phyloP scores from a whole-genome alignment of 768 basidiomycete species.

The Suillus spraguei region DNA sequence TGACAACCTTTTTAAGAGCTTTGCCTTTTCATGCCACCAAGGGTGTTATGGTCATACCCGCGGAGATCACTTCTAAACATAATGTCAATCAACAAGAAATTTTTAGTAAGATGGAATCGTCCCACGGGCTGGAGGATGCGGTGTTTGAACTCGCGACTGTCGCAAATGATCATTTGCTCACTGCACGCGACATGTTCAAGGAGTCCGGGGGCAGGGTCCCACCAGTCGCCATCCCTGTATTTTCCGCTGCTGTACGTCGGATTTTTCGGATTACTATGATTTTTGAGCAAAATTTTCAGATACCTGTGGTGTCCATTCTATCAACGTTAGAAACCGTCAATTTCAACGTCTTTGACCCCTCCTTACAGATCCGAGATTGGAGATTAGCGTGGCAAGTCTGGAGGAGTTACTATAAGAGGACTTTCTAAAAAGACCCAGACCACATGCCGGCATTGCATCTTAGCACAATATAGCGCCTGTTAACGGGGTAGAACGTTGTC shows the following conservation, averaged over 20 bases:
- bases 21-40: slow-evolving; percentile 77
- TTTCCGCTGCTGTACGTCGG: slow-evolving; percentile 67
- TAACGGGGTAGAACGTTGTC: slow-evolving; percentile 8
- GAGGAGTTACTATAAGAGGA: slow-evolving; percentile 50
- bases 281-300: slow-evolving; percentile 40
- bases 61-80: slow-evolving; percentile 79
- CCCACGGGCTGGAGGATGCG: slow-evolving; percentile 70
- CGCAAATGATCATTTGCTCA: slow-evolving; percentile 79
- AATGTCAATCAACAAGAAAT: slow-evolving; percentile 81
- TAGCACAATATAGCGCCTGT: slow-evolving; percentile 12
- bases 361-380: slow-evolving; percentile 71
- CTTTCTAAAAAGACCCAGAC: slow-evolving; percentile 26
- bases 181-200: slow-evolving; percentile 71
- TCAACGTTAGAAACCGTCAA: slow-evolving; percentile 63
- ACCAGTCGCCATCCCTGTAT: slow-evolving; percentile 64
- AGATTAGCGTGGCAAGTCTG: slow-evolving; percentile 75
- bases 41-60: slow-evolving; percentile 75
- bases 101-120: slow-evolving; percentile 54
- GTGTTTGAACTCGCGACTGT: slow-evolving; percentile 82
- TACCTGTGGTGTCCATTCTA: slow-evolving; percentile 69
- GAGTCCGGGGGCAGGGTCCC: slow-evolving; percentile 57
- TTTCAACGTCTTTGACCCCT: slow-evolving; percentile 72
- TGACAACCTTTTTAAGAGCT: slow-evolving; percentile 71
- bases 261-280: slow-evolving; percentile 11
- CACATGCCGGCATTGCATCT: slow-evolving; percentile 33